Evolutionary conservation across 257 asterid genomes (phyloP).

Genomic region (Cordia subcordata): DNA sequence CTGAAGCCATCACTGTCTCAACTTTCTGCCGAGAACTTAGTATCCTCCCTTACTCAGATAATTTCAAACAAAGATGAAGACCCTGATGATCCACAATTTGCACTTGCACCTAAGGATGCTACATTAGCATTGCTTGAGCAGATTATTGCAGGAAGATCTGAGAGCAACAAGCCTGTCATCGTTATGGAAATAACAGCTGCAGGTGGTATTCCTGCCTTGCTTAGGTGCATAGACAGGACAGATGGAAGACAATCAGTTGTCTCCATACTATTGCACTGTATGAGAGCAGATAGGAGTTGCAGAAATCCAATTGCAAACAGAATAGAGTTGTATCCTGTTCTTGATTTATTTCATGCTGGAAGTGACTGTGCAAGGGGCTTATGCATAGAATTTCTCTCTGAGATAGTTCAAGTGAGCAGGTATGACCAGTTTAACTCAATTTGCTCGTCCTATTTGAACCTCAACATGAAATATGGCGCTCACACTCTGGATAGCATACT

Average conservation of each 20-base stretch:
- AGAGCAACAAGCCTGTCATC: constrained; percentile 34
- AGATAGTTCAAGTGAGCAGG: constrained; percentile 69
- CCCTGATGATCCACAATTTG: constrained; percentile 29
- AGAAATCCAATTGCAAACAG: constrained; percentile 47
- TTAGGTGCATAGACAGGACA: constrained; percentile 49
- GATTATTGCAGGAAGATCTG: constrained; percentile 60
- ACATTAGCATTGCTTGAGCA: constrained; percentile 59
- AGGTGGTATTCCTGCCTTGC: constrained; percentile 51
- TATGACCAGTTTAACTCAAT: constrained; percentile 14
- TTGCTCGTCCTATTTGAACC: not conserved
- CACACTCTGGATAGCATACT: too few relatives aligned
- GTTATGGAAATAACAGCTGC: constrained; percentile 38
- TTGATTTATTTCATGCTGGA: constrained; percentile 71
- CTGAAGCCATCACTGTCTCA: constrained; percentile 60
- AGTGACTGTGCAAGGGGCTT: constrained; percentile 47
- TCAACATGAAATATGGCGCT: not conserved
- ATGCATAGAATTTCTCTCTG: constrained; percentile 66
- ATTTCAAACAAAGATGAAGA: constrained; percentile 50
- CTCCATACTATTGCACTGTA: constrained; percentile 54
- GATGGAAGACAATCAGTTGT: constrained; percentile 46
- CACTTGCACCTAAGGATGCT: constrained; percentile 68
- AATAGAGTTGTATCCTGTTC: constrained; percentile 57
- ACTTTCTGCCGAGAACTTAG: constrained; percentile 45
- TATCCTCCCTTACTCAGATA: constrained; percentile 38
- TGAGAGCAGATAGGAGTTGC: constrained; percentile 51